These are phyloP conservation scores for Nemania sp. DNA, from an alignment of 2,329 filamentous ascomycete genomes.

Conservation along the genomic window DNA sequence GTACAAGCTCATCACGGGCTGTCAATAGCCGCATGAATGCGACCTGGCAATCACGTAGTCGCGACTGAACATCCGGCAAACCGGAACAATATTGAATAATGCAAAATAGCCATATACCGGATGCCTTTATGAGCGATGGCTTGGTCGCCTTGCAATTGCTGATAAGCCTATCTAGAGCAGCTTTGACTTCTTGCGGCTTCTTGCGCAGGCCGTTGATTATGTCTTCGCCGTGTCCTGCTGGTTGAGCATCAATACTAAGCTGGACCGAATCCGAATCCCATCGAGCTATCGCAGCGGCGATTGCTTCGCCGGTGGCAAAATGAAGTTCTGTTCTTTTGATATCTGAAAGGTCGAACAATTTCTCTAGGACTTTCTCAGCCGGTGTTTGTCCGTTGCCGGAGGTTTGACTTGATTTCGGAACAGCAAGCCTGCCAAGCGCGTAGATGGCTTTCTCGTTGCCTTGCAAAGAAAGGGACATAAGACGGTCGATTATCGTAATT, in stretches of 20 bases:
- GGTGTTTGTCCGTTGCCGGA: constrained; percentile 39
- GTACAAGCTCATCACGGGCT: constrained; percentile 89
- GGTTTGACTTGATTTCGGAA: constrained; percentile 51
- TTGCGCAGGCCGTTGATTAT: constrained; percentile 41
- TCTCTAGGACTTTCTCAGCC: constrained; percentile 62
- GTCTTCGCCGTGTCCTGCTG: constrained; percentile 42
- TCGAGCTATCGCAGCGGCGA: constrained; percentile 74
- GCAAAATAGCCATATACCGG: constrained; percentile 92
- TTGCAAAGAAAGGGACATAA: constrained; percentile 66
- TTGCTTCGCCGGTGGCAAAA: constrained; percentile 86
- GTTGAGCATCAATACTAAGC: constrained; percentile 75
- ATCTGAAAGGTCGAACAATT: constrained; percentile 77
- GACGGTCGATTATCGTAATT: constrained; percentile 63
- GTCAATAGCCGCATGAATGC: constrained; percentile 87
- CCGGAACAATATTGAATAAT: constrained; percentile 89
- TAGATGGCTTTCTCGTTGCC: constrained; percentile 78
- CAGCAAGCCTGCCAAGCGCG: constrained; percentile 76
- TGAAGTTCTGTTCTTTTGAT: constrained; percentile 85
- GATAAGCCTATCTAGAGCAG: constrained; percentile 72
- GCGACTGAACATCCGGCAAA: constrained; percentile 70
- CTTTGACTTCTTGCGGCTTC: constrained; percentile 49
- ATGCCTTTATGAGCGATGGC: constrained; percentile 85
- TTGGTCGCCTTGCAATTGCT: constrained; percentile 81
- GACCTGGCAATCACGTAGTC: constrained; percentile 76
- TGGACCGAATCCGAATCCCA: constrained; percentile 83